Base-by-base conservation (phyloP, 2,329 filamentous ascomycete species). In the Fusarium sterilihyphosum region DNA sequence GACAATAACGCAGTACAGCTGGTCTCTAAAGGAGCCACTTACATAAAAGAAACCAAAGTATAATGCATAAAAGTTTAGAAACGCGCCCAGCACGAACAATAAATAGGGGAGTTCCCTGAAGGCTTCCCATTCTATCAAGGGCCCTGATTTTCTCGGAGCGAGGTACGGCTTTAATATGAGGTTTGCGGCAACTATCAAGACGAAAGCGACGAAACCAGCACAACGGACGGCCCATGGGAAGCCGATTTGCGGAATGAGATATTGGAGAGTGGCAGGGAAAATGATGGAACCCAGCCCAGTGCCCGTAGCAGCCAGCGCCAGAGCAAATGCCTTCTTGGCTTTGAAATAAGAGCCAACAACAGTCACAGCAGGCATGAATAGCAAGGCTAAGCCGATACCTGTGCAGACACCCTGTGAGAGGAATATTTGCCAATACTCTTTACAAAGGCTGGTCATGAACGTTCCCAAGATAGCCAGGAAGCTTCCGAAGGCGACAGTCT, bases 181-280 rank as follows among this genome's bases (percentile, higher is more conserved):
- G 2, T 83, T 80, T 18, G 82, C 84, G 1, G 84, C 73, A 3
- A 80, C 64, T 29, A 86, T 81, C 14, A 88, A 86, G 2, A 79
- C 82, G 12, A 91, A 81, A 53, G 85, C 86, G 40, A 94, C 86
- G 76, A 94, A 92, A 0, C 87, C 92, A 3, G 93, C 84, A 16
- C 90, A 87, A 13, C 93, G 84, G 7, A 91, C 90, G 0, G 90
- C 87, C 90, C 91, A 92, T 1, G 84, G 82, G 73, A 92, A 93
- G 2, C 91, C 91, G 37, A 92, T 84, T 22, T 82, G 79, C 0
- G 88, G 88, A 12, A 90, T 84, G 24, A 92, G 82, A 56, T 88
- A 85, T 74, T 90, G 86, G 76, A 92, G 88, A 22, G 86, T 84
- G 17, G 88, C 84, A 1, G 90, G 88, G 71, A 89, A 91, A 16